Percentiles rank a stretch among this genome's conserved stretches.
Evolutionary conservation across 768 basidiomycete species (phyloP).

Genomic region (Trametes cingulata): DNA sequence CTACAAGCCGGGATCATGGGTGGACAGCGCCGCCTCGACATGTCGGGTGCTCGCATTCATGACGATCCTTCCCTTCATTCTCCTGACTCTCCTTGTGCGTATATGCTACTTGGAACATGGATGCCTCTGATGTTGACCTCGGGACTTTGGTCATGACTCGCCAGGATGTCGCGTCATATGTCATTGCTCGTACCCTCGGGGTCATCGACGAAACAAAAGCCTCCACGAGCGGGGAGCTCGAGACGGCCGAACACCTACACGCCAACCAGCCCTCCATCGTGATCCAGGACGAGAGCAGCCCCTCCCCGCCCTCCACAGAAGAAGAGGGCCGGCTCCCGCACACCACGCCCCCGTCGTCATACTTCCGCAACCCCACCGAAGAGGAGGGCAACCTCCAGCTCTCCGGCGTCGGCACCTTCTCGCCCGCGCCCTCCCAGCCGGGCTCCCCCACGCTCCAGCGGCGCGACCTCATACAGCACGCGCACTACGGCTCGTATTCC

Average conservation of each 20-base stretch:
- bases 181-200: constrained; percentile 80
- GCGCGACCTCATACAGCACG: constrained; percentile 21
- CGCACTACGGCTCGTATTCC: constrained; percentile 5
- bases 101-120: background rate
- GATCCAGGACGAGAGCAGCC: constrained; percentile 17
- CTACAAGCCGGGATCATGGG: constrained; percentile 66
- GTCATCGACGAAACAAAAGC: constrained; percentile 75
- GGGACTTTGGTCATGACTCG: background rate
- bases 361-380: constrained; percentile 24
- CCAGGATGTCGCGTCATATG: constrained; percentile 80
- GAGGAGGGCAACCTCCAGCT: constrained; percentile 48
- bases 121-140: constrained; percentile 2
- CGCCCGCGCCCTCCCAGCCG: constrained; percentile 66
- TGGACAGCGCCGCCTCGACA: constrained; percentile 59
- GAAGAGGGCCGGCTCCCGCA: background rate
- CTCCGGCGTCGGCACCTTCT: constrained; percentile 73
- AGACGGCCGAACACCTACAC: background rate
- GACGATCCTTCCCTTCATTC: constrained; percentile 47
- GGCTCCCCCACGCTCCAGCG: constrained; percentile 56
- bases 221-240: constrained; percentile 50
- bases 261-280: constrained; percentile 13
- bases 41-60: constrained; percentile 66
- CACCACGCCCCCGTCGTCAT: constrained; percentile 15
- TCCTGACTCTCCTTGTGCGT: constrained; percentile 65
- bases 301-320: constrained; percentile 1